Evolutionary conservation across 495 filamentous ascomycete genomes (phyloP).

Genomic region (Penicillium cinerascens): DNA sequence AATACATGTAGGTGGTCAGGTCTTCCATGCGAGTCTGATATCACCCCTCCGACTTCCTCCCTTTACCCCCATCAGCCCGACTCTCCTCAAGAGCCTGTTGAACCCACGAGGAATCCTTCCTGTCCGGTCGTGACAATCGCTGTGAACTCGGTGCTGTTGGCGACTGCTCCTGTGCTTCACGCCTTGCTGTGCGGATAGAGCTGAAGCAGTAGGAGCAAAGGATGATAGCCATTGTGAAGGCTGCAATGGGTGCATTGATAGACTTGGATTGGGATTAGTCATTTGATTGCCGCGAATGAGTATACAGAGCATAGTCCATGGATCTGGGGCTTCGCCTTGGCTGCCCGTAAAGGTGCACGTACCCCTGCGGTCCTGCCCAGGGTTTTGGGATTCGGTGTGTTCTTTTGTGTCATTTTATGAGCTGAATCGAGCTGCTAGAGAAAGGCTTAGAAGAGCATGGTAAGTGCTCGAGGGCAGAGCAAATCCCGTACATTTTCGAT

Average conservation of each 20-base stretch:
- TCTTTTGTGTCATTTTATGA: conserved; percentile 12
- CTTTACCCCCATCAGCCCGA: conserved; percentile 9
- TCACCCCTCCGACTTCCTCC: neutral
- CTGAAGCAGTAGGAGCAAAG: conserved; percentile 48
- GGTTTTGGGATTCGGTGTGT: conserved; percentile 10
- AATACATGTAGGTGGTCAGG: neutral
- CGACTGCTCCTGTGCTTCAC: conserved; percentile 25
- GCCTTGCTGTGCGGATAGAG: conserved; percentile 46
- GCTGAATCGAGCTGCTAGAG: neutral
- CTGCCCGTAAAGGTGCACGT: conserved; percentile 4
- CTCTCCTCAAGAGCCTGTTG: conserved; percentile 38
- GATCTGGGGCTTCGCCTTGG: neutral
- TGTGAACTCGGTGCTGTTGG: conserved; percentile 1
- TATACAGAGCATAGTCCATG: neutral
- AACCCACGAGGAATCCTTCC: conserved; percentile 33
- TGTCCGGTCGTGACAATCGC: conserved; percentile 3
- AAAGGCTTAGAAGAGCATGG: neutral
- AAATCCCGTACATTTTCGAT: neutral
- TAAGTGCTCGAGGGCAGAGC: neutral
- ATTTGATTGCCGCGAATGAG: neutral
- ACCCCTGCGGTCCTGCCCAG: conserved; percentile 21
- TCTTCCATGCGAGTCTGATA: neutral
- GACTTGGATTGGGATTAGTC: conserved; percentile 22
- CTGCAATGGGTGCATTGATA: conserved; percentile 46
- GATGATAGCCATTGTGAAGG: conserved; percentile 48